Conservation (phyloP, 768 basidiomycete species). For the Mycena albidolilacea region DNA sequence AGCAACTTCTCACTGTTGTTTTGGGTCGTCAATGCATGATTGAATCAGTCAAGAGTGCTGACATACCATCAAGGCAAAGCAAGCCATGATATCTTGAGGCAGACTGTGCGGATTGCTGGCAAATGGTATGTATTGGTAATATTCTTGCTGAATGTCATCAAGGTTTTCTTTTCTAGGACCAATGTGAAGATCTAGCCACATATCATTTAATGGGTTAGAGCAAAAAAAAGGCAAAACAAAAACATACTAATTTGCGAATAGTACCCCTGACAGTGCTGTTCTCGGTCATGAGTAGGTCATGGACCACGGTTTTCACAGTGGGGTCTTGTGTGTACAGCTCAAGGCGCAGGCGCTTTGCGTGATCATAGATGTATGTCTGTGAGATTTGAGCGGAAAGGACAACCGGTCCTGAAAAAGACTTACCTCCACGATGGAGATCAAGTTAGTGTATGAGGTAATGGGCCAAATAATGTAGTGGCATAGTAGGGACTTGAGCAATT, state of each 20-base stretch:
- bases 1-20: neutral
- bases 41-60: neutral
- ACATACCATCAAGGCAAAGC: slow-evolving; percentile 3
- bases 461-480: slow-evolving; percentile 13
- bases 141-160: neutral
- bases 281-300: neutral
- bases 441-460: neutral
- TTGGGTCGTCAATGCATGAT: neutral
- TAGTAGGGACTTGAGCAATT: slow-evolving; percentile 14
- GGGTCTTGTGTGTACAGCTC: slow-evolving; percentile 11
- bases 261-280: neutral
- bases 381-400: neutral
- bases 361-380: slow-evolving; percentile 1
- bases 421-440: slow-evolving; percentile 10
- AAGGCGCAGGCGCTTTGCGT: neutral
- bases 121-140: neutral
- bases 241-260: neutral
- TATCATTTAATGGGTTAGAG: neutral
- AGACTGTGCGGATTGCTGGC: neutral
- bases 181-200: neutral
- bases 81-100: slow-evolving; percentile 8
- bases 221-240: neutral
- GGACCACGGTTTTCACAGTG: neutral
- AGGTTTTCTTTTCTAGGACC: neutral
- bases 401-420: neutral